phyloP scores from a whole-genome alignment of 257 asterid species.

The Nicotiana tabacum region DNA sequence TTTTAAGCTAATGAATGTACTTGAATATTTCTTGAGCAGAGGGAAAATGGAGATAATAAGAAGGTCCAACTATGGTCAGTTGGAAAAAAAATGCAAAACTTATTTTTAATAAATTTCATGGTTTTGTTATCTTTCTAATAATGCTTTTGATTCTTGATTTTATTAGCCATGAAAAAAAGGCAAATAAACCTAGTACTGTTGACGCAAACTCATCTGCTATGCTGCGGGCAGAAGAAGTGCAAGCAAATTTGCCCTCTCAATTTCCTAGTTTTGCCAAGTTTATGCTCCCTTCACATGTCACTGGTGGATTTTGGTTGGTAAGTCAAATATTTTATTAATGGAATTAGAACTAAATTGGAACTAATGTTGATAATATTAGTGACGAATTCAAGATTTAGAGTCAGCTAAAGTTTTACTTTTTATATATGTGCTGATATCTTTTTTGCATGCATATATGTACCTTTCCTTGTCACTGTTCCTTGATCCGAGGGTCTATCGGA shows the following conservation, averaged over 20 bases:
- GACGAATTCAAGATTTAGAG: too few relatives aligned
- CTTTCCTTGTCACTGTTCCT: too few relatives aligned
- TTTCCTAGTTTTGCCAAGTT: slow-evolving; percentile 45
- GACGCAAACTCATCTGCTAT: slow-evolving; percentile 22
- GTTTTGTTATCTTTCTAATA: slow-evolving; percentile 6
- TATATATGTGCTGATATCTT: too few relatives aligned
- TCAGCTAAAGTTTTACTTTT: too few relatives aligned
- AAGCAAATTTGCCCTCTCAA: slow-evolving; percentile 23
- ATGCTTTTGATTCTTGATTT: slow-evolving; percentile 12
- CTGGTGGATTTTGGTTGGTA: slow-evolving; percentile 61
- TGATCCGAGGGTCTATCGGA: too few relatives aligned
- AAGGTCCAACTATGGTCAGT: slow-evolving; percentile 20
- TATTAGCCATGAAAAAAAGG: slow-evolving; percentile 21
- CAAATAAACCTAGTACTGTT: slow-evolving; percentile 10
- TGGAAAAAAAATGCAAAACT: background rate
- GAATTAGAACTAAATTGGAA: background rate
- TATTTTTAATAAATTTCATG: background rate
- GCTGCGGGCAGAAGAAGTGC: slow-evolving; percentile 38
- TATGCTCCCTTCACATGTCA: slow-evolving; percentile 52
- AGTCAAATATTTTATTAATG: slow-evolving; percentile 12
- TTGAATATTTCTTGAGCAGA: slow-evolving; percentile 12
- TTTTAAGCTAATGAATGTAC: background rate
- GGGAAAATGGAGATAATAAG: background rate
- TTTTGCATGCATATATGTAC: too few relatives aligned
- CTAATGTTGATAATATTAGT: background rate